Percentiles rank a stretch among this genome's conserved stretches.
Evolutionary conservation across 1,284 basidiomycete species (phyloP).

Genomic region (Cerioporus squamosus): DNA sequence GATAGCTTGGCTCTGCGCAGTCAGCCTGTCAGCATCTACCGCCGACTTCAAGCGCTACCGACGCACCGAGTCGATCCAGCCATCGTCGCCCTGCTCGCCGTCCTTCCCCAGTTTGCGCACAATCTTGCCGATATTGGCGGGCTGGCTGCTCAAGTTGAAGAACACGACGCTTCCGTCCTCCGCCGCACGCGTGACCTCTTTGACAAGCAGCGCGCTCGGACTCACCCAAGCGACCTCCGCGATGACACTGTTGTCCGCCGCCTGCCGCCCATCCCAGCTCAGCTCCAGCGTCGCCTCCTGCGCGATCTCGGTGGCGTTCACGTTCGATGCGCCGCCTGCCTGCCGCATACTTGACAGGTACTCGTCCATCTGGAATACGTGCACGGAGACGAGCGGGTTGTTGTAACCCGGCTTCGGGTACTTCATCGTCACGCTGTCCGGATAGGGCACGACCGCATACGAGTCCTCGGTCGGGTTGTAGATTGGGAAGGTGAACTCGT

Average conservation of each 20-base stretch:
- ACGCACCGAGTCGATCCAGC: conserved; percentile 88
- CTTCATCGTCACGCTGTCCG: conserved; percentile 78
- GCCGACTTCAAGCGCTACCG: not conserved
- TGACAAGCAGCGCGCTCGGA: conserved; percentile 76
- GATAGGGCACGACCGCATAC: conserved; percentile 79
- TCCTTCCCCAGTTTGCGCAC: conserved; percentile 78
- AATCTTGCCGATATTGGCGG: conserved; percentile 51
- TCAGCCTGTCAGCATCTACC: not conserved
- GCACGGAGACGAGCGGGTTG: conserved; percentile 87
- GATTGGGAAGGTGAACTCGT: conserved; percentile 85
- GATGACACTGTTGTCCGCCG: conserved; percentile 71
- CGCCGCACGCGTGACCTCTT: conserved; percentile 87
- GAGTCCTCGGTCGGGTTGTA: conserved; percentile 84
- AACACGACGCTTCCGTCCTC: conserved; percentile 78
- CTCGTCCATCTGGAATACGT: conserved; percentile 74
- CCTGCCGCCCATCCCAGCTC: conserved; percentile 66
- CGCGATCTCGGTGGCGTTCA: conserved; percentile 38
- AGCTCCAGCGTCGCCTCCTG: conserved; percentile 58
- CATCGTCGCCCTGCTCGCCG: conserved; percentile 87
- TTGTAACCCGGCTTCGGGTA: conserved; percentile 92
- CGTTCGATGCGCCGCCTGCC: conserved; percentile 14
- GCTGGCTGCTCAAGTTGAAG: conserved; percentile 59
- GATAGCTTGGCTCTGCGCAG: conserved; percentile 60
- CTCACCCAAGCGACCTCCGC: conserved; percentile 88
- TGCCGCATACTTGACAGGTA: conserved; percentile 44